These are phyloP conservation scores for Naganishia randhawae DNA, from an alignment of 768 basidiomycete species.

Conservation along the genomic window DNA sequence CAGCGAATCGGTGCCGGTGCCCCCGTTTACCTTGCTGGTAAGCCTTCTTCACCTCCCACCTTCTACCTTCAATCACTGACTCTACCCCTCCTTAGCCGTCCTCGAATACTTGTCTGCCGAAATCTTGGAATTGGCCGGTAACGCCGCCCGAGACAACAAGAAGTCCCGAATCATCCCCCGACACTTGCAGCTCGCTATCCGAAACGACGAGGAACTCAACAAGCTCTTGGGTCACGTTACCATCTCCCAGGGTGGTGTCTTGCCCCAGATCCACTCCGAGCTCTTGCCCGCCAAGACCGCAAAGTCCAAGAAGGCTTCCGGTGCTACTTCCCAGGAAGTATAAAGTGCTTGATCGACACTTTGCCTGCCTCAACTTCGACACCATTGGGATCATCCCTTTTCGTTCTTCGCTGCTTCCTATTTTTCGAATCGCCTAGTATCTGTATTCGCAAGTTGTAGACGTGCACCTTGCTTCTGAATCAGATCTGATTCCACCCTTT, in stretches of 20 bases:
- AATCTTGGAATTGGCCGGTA: slow-evolving; percentile 85
- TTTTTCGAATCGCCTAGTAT: background rate
- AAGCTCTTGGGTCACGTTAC: slow-evolving; percentile 78
- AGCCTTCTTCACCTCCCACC: background rate
- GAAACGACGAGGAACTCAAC: slow-evolving; percentile 80
- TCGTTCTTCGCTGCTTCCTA: slow-evolving; percentile 10
- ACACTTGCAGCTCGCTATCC: slow-evolving; percentile 85
- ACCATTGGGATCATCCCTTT: background rate
- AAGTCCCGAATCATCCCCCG: slow-evolving; percentile 92
- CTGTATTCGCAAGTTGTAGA: slow-evolving; percentile 22
- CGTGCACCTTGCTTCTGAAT: slow-evolving; percentile 13
- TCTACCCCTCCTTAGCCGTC: slow-evolving; percentile 56
- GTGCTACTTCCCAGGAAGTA: slow-evolving; percentile 26
- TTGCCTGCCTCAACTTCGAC: background rate
- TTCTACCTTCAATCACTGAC: background rate
- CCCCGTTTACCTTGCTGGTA: slow-evolving; percentile 74
- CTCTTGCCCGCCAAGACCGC: slow-evolving; percentile 57
- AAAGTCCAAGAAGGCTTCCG: slow-evolving; percentile 29
- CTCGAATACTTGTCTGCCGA: slow-evolving; percentile 90
- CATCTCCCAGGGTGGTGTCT: slow-evolving; percentile 85
- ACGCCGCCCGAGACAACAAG: slow-evolving; percentile 72
- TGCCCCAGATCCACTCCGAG: slow-evolving; percentile 67
- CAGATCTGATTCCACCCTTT: slow-evolving; percentile 11
- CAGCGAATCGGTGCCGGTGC: slow-evolving; percentile 86
- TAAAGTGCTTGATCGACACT: slow-evolving; percentile 24